Evolutionary conservation across 305 asterid species (phyloP).

Genomic region (Ajuga reptans): DNA sequence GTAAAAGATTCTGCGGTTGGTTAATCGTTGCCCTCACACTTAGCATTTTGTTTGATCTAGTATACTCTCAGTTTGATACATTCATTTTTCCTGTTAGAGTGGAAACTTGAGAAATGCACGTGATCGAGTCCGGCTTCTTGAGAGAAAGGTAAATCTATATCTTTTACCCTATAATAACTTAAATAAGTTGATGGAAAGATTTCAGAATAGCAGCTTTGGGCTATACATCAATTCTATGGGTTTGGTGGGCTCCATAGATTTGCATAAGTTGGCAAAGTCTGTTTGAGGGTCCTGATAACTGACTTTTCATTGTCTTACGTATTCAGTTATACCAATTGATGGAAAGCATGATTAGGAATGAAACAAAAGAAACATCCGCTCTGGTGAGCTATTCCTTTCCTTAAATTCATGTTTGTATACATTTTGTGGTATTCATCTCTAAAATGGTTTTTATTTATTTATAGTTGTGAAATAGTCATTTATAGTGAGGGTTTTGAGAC

Average conservation of each 20-base stretch:
- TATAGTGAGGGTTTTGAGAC: background rate
- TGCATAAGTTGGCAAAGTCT: conserved; percentile 13
- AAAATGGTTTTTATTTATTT: background rate
- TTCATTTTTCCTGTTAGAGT: conserved; percentile 45
- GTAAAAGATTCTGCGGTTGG: conserved; percentile 95
- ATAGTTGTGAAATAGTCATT: background rate
- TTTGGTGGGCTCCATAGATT: conserved; percentile 11
- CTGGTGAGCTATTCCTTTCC: conserved; percentile 39
- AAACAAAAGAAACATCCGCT: conserved; percentile 45
- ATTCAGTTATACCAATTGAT: conserved; percentile 65
- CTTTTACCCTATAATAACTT: background rate
- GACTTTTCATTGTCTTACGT: conserved; percentile 22
- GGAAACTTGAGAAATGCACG: conserved; percentile 71
- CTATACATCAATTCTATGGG: background rate
- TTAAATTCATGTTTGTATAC: background rate
- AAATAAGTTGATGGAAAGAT: background rate
- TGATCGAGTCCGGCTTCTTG: conserved; percentile 59
- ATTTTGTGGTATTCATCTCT: conserved; percentile 5
- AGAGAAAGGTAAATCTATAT: conserved; percentile 56
- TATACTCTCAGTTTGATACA: conserved; percentile 18
- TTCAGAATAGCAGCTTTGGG: conserved; percentile 1
- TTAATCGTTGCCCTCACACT: conserved; percentile 17
- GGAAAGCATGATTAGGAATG: conserved; percentile 72
- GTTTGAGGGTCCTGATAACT: conserved; percentile 10
- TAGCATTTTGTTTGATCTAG: conserved; percentile 5